Evolutionary conservation across 2,329 filamentous ascomycete species (phyloP), one percentile per base, ranked within the genome.

Genomic region (Monilinia laxa): DNA sequence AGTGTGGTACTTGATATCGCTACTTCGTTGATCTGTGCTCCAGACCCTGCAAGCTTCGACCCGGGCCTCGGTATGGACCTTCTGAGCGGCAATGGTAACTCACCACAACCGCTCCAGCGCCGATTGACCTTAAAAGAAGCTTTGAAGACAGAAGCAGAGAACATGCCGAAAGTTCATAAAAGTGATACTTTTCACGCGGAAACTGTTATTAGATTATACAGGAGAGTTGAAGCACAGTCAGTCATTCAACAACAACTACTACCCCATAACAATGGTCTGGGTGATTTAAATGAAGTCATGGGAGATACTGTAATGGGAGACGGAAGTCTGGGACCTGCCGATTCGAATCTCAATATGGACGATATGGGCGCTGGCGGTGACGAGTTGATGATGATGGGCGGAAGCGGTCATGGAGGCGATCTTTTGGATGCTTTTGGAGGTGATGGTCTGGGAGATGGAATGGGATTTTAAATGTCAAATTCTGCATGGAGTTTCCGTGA

Each of bases 1-100:
- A 82, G 84, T 65, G 79, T 88, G 6, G 86, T 85, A 0, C 85
- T 92, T 65, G 91, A 93, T 71, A 82, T 93, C 12, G 89, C 85
- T 2, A 85, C 85, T 3, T 85, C 88, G 0, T 79, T 93, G 10
- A 81, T 93, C 12, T 91, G 90, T 73, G 86, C 89, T 0, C 89
- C 90, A 0, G 83, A 88, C 71, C 80, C 71, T 9, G 65, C 68
- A 1, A 81, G 78, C 55, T 73, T 64, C 42, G 60, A 64, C 14
- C 71, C 69, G 67, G 69, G 40, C 20, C 60, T 16, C 31, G 65
- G 38, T 49, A 57, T 68, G 12, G 66, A 69, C 42, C 65, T 68
- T 5, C 49, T 73, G 25, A 69, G 66, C 23, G 58, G 56, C 2
- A 51, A 45, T 5, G n/a, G 25, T 7, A 57, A 47, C 9, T 52